Percentiles rank a stretch among this genome's conserved stretches.
These are phyloP conservation scores for Coemansia sp. DNA, from an alignment of 192 early-diverging fungal genomes.

Conservation along the genomic window DNA sequence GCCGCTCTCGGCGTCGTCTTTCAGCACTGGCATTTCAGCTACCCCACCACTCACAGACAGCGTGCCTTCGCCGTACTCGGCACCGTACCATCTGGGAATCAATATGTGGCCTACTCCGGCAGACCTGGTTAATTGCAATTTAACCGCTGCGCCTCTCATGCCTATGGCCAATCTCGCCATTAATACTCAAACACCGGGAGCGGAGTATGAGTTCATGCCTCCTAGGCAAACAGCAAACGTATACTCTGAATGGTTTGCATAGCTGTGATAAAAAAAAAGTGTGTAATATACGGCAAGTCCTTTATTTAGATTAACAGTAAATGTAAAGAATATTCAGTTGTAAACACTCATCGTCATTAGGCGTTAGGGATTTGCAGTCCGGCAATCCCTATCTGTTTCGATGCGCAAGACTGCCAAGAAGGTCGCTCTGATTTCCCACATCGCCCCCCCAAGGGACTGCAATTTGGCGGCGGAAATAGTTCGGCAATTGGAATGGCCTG, in stretches of 20 bases:
- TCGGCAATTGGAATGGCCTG: background rate
- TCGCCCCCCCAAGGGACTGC: background rate
- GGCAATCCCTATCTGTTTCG: background rate
- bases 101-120: background rate
- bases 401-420: background rate
- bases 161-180: slow-evolving; percentile 5
- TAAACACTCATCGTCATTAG: background rate
- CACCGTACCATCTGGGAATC: background rate
- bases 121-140: background rate
- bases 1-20: slow-evolving; percentile 18
- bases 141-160: slow-evolving; percentile 2
- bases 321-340: background rate
- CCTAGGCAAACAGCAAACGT: slow-evolving; percentile 8
- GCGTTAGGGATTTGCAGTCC: background rate
- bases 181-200: background rate
- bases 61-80: slow-evolving; percentile 3
- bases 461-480: background rate
- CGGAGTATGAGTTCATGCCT: background rate
- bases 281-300: background rate
- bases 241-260: slow-evolving; percentile 29
- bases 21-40: slow-evolving; percentile 10
- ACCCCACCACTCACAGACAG: slow-evolving; percentile 14
- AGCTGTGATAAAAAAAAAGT: background rate
- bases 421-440: background rate
- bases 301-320: background rate